Conservation (phyloP, 225 moss, liverwort and hornwort species). For the Pseudisothecium myosuroides region DNA sequence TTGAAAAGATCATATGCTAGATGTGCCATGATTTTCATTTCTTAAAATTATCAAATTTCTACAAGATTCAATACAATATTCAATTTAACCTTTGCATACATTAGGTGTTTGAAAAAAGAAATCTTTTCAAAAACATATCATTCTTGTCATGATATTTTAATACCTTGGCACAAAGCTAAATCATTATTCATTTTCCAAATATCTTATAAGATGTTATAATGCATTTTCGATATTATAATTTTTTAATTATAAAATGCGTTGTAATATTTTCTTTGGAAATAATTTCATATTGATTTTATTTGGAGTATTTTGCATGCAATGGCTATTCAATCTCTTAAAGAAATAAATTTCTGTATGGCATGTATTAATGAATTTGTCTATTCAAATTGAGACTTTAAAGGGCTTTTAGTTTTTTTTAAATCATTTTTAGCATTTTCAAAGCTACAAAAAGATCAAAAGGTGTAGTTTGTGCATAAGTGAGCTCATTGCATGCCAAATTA, state of each 20-base stretch:
- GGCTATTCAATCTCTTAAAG: background rate
- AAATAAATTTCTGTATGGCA: background rate
- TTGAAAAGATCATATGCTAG: background rate
- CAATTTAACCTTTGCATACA: background rate
- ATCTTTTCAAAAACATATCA: no score
- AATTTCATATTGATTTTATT: background rate
- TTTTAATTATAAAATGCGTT: background rate
- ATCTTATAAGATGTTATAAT: background rate
- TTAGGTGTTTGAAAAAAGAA: background rate
- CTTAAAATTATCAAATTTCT: background rate
- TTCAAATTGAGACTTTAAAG: background rate
- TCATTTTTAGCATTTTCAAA: background rate
- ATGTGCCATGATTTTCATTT: background rate
- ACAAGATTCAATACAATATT: no score
- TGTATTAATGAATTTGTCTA: background rate
- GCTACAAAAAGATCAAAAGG: background rate
- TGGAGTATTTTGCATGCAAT: background rate
- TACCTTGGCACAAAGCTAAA: background rate
- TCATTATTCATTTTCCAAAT: background rate
- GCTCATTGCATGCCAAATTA: background rate
- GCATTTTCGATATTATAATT: no score
- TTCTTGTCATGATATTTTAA: background rate
- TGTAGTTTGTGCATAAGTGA: background rate
- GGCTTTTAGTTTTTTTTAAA: background rate
- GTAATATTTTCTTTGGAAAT: background rate